These are phyloP conservation scores for Tagetes patula DNA, from an alignment of 129 eudicot species.

Conservation along the genomic window DNA sequence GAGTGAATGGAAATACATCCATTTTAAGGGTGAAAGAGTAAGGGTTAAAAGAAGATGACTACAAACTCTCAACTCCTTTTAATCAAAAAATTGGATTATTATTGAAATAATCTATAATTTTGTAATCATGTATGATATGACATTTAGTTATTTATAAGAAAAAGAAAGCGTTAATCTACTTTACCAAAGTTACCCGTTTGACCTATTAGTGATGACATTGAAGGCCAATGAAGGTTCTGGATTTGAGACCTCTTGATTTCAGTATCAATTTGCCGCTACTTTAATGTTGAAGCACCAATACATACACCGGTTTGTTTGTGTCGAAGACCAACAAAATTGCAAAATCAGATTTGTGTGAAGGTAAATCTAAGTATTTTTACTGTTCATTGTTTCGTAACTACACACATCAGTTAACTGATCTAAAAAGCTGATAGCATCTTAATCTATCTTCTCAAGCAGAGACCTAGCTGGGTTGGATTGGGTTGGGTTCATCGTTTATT, in stretches of 20 bases:
- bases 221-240: background rate
- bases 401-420: too few relatives aligned
- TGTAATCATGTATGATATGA: background rate
- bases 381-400: too few relatives aligned
- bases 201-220: background rate
- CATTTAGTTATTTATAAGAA: too few relatives aligned
- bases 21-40: conserved; percentile 86
- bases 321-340: too few relatives aligned
- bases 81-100: background rate
- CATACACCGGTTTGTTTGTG: too few relatives aligned
- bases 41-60: conserved; percentile 51
- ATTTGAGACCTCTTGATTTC: background rate
- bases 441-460: too few relatives aligned
- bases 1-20: conserved; percentile 81
- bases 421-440: too few relatives aligned
- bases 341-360: too few relatives aligned
- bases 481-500: too few relatives aligned
- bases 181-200: background rate
- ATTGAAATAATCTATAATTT: background rate
- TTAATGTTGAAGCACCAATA: background rate
- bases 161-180: background rate
- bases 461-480: too few relatives aligned
- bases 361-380: too few relatives aligned
- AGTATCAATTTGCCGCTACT: background rate
- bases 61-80: background rate